Conservation (phyloP, 192 early-diverging fungal genomes). For the Lobosporangium transversale region DNA sequence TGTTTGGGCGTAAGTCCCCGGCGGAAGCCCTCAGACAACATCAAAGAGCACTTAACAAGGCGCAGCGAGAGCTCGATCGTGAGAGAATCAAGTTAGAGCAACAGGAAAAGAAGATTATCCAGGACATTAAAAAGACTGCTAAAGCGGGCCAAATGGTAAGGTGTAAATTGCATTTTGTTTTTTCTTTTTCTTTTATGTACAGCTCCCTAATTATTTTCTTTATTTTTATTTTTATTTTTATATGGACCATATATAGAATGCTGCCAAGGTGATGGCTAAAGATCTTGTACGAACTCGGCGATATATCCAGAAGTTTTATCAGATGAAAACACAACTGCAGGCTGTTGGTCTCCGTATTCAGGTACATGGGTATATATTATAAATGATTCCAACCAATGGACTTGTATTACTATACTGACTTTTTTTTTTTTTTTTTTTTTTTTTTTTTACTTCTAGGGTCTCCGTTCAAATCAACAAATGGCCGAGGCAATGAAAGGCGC, state of each 20-base stretch:
- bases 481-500: constrained; percentile 94
- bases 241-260: constrained; percentile 55
- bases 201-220: constrained; percentile 9
- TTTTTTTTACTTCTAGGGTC: constrained; percentile 64
- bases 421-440: neutral
- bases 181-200: neutral
- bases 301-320: constrained; percentile 95
- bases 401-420: neutral
- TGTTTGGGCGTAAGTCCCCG: constrained; percentile 89
- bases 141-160: constrained; percentile 90
- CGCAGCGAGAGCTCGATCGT: constrained; percentile 92
- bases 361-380: constrained; percentile 68
- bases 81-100: constrained; percentile 89
- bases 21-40: constrained; percentile 93
- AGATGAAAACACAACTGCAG: constrained; percentile 95
- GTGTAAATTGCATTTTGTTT: constrained; percentile 15
- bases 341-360: constrained; percentile 89
- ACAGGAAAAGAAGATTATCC: constrained; percentile 95
- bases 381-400: neutral
- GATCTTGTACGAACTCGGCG: constrained; percentile 94
- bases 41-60: constrained; percentile 86
- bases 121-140: constrained; percentile 92
- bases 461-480: constrained; percentile 97
- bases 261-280: constrained; percentile 97
- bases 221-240: constrained; percentile 6